A percentile compares a stretch with the other conserved stretches of the same genome.
phyloP scores from a whole-genome alignment of 495 filamentous ascomycete species.

The Aspergillus avenaceus region DNA sequence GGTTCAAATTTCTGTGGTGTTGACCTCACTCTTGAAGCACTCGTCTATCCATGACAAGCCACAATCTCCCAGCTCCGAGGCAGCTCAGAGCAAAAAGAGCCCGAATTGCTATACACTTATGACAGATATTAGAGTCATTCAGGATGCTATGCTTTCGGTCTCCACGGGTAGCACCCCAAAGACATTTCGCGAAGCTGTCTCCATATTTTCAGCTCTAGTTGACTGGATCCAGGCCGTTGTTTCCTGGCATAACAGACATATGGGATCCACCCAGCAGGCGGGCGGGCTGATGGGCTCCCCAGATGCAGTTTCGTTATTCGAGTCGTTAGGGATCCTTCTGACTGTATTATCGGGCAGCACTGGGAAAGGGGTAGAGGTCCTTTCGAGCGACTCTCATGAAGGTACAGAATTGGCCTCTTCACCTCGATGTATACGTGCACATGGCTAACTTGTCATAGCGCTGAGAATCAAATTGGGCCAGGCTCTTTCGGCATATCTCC shows the following conservation, averaged over 20 bases:
- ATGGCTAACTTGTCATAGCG: constrained; percentile 16
- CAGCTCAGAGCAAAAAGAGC: constrained; percentile 10
- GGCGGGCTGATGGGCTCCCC: constrained; percentile 34
- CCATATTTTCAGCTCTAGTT: constrained; percentile 29
- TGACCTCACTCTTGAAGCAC: constrained; percentile 56
- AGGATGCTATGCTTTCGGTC: constrained; percentile 41
- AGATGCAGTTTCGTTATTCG: constrained; percentile 41
- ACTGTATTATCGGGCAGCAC: constrained; percentile 41
- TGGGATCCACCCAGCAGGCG: constrained; percentile 23
- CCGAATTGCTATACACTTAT: constrained; percentile 33
- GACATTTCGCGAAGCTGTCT: constrained; percentile 27
- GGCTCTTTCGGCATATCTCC: constrained; percentile 38
- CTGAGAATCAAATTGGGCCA: constrained; percentile 38
- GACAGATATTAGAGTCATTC: constrained; percentile 43
- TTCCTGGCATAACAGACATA: constrained; percentile 28
- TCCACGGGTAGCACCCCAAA: constrained; percentile 31
- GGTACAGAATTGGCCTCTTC: constrained; percentile 18
- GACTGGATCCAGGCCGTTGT: constrained; percentile 42
- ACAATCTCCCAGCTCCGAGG: constrained; percentile 11
- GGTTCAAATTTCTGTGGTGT: constrained; percentile 52
- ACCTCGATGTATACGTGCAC: neutral
- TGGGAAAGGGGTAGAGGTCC: constrained; percentile 31
- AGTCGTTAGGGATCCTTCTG: constrained; percentile 41
- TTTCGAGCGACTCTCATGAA: constrained; percentile 33
- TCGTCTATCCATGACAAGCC: constrained; percentile 42